A percentile compares a stretch with the other conserved stretches of the same genome.
phyloP scores from a whole-genome alignment of 108 stramenopile genomes.

The Halocafeteria seosinensis region DNA sequence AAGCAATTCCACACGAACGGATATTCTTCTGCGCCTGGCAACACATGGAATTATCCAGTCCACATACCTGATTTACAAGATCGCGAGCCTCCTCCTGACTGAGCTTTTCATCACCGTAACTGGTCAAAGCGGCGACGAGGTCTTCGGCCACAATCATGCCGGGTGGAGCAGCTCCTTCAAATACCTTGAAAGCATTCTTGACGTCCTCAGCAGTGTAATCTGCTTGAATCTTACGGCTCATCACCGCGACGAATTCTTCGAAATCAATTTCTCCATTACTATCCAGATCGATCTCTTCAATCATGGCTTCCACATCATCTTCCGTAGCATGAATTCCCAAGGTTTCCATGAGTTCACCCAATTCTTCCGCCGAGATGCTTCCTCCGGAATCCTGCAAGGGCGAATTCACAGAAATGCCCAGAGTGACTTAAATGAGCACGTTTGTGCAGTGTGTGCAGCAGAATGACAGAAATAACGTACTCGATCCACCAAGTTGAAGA shows the following conservation, averaged over 20 bases:
- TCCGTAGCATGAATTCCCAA: conserved; percentile 47
- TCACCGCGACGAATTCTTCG: conserved; percentile 38
- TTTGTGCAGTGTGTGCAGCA: too few relatives aligned
- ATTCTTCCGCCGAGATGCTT: conserved; percentile 42
- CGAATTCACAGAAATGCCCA: not conserved
- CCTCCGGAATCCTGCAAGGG: conserved; percentile 39
- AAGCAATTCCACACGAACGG: too few relatives aligned
- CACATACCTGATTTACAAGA: too few relatives aligned
- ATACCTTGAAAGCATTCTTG: conserved; percentile 38
- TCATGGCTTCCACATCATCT: conserved; percentile 49
- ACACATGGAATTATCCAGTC: too few relatives aligned
- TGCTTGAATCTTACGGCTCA: conserved; percentile 29
- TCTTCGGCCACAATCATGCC: conserved; percentile 33
- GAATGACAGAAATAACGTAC: too few relatives aligned
- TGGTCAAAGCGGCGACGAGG: conserved; percentile 28
- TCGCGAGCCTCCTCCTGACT: conserved; percentile 43
- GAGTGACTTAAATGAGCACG: too few relatives aligned
- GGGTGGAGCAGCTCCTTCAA: conserved; percentile 27
- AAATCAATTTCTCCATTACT: conserved; percentile 49
- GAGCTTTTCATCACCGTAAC: conserved; percentile 39
- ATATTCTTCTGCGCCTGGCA: too few relatives aligned
- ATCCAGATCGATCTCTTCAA: conserved; percentile 45
- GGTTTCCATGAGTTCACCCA: conserved; percentile 47
- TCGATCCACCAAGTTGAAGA: conserved; percentile 43
- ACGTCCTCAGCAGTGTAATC: conserved; percentile 48